Conservation (phyloP, 768 basidiomycete genomes). For the Termitomyces eurrhizus region DNA sequence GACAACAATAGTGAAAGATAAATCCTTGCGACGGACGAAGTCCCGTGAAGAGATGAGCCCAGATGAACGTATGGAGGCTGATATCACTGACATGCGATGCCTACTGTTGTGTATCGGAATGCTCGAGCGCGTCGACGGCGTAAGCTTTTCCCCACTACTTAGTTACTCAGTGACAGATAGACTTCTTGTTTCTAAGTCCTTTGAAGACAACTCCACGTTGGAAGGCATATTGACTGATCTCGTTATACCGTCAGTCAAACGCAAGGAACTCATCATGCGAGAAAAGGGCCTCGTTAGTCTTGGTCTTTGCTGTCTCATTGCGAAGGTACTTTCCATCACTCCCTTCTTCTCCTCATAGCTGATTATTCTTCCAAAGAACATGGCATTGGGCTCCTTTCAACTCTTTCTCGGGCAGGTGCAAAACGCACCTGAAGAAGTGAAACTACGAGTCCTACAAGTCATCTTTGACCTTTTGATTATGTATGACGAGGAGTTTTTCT, state of each 20-base stretch:
- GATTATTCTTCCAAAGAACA: slow-evolving; percentile 34
- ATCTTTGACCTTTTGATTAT: slow-evolving; percentile 90
- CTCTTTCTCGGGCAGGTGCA: slow-evolving; percentile 84
- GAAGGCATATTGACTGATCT: slow-evolving; percentile 81
- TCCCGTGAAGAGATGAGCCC: slow-evolving; percentile 60
- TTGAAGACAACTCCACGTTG: slow-evolving; percentile 77
- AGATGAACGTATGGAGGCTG: slow-evolving; percentile 62
- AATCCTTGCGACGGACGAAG: slow-evolving; percentile 26
- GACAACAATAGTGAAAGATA: slow-evolving; percentile 25
- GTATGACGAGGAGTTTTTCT: slow-evolving; percentile 78
- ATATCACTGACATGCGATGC: slow-evolving; percentile 78
- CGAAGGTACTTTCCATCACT: slow-evolving; percentile 41
- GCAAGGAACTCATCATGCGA: slow-evolving; percentile 78
- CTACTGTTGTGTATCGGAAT: slow-evolving; percentile 80
- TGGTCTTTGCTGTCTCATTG: slow-evolving; percentile 84
- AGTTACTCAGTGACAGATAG: slow-evolving; percentile 29
- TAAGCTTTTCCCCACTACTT: slow-evolving; percentile 36
- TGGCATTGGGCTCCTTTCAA: slow-evolving; percentile 68
- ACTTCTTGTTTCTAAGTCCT: slow-evolving; percentile 35
- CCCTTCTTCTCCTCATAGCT: not conserved
- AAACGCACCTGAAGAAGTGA: slow-evolving; percentile 70
- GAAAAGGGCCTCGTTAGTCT: slow-evolving; percentile 79
- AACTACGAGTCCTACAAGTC: slow-evolving; percentile 75
- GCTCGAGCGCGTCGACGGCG: slow-evolving; percentile 88
- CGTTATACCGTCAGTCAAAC: slow-evolving; percentile 85